These are phyloP conservation scores for Pleoardoris graminearum DNA, from an alignment of 2,329 filamentous ascomycete species.

Conservation along the genomic window DNA sequence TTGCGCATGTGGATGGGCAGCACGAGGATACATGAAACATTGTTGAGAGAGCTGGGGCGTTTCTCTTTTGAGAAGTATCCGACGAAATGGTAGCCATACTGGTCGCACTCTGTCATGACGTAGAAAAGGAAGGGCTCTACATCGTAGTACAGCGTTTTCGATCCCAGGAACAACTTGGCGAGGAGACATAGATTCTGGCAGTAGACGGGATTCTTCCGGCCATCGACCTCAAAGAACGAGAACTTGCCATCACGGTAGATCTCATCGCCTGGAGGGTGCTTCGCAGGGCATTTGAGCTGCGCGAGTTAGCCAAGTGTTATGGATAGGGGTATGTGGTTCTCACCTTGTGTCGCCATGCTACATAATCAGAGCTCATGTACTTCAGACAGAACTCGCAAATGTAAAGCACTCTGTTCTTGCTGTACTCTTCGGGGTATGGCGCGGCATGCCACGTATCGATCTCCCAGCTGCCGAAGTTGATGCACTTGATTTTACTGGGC, in stretches of 20 bases:
- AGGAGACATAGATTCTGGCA: conserved; percentile 96
- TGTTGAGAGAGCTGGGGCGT: conserved; percentile 89
- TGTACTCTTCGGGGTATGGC: conserved; percentile 98
- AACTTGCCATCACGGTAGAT: conserved; percentile 91
- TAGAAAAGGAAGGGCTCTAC: conserved; percentile 98
- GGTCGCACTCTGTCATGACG: conserved; percentile 92
- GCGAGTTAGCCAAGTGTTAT: conserved; percentile 24
- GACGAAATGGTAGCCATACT: conserved; percentile 91
- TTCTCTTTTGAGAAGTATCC: conserved; percentile 99
- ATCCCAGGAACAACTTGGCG: conserved; percentile 96
- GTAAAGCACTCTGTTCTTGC: conserved; percentile 92
- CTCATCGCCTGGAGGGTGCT: conserved; percentile 95
- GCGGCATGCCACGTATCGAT: conserved; percentile 99
- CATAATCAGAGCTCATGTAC: conserved; percentile 99
- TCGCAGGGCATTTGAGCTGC: conserved; percentile 81
- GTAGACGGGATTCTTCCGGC: conserved; percentile 96
- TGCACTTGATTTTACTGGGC: conserved; percentile 96
- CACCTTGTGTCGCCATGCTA: conserved; percentile 92
- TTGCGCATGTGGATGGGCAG: conserved; percentile 96
- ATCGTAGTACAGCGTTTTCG: conserved; percentile 97
- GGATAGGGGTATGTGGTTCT: not conserved
- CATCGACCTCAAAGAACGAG: conserved; percentile 97
- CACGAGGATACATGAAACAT: conserved; percentile 95
- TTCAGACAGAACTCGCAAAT: conserved; percentile 99
- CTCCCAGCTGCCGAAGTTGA: conserved; percentile 96